A percentile compares a stretch with the other conserved stretches of the same genome.
Conservation (phyloP, 345 rosid genomes). For the Citrus inodora region DNA sequence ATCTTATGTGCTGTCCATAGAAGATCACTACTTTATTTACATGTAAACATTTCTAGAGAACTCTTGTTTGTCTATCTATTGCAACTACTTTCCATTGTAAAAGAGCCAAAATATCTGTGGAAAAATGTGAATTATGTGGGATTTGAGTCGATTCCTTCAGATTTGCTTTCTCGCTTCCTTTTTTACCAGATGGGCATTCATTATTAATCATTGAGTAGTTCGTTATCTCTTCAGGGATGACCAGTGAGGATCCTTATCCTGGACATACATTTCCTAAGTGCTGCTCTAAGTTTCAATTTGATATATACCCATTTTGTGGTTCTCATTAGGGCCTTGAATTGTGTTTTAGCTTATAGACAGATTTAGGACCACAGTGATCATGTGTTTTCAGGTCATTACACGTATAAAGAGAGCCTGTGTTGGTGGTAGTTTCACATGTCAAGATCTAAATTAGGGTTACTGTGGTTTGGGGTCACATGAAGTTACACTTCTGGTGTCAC, state of each 20-base stretch:
- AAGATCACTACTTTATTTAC: background rate
- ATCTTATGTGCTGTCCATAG: background rate
- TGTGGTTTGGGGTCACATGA: slow-evolving; percentile 5
- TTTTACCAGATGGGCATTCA: background rate
- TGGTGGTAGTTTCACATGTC: slow-evolving; percentile 8
- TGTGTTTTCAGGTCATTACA: background rate
- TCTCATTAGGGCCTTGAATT: background rate
- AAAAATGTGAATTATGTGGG: background rate
- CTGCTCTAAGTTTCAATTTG: background rate
- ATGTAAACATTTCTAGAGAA: background rate
- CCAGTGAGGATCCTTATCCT: background rate
- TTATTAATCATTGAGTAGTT: background rate
- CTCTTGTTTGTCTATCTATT: background rate
- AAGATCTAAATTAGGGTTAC: background rate
- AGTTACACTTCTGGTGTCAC: background rate
- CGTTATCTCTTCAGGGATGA: background rate
- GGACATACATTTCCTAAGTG: background rate
- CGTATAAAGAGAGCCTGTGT: background rate
- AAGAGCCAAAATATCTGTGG: background rate
- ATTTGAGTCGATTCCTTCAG: background rate
- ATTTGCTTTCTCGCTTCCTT: slow-evolving; percentile 2
- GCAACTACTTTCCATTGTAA: slow-evolving; percentile 1
- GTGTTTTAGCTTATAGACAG: background rate
- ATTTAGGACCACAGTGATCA: slow-evolving; percentile 2
- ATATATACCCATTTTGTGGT: background rate